Evolutionary conservation across 1,139 yeast species (phyloP).

Genomic region (Geotrichum reessii): DNA sequence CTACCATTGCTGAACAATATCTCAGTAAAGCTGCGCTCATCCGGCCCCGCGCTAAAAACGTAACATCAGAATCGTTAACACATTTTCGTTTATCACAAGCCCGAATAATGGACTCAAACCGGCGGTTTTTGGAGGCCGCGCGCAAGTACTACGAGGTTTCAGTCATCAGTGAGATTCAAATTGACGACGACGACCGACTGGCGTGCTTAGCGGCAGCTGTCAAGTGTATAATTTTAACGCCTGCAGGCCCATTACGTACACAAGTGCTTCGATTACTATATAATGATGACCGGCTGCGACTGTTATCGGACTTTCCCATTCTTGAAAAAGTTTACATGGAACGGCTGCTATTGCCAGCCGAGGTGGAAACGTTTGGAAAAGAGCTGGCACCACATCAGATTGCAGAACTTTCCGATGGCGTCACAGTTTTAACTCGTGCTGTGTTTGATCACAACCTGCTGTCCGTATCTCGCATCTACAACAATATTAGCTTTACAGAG

Average conservation of each 20-base stretch:
- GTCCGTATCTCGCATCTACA: conserved; percentile 34
- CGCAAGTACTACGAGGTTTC: conserved; percentile 34
- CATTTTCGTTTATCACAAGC: conserved; percentile 36
- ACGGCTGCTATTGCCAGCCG: conserved; percentile 30
- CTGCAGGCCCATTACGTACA: conserved; percentile 37
- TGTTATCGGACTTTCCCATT: conserved; percentile 25
- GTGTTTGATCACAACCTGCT: conserved; percentile 36
- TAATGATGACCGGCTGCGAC: conserved; percentile 32
- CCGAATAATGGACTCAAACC: conserved; percentile 32
- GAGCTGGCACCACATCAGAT: conserved; percentile 30
- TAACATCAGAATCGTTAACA: conserved; percentile 22
- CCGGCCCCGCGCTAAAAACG: conserved; percentile 22
- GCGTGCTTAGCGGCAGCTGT: conserved; percentile 34
- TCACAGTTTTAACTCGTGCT: conserved; percentile 33
- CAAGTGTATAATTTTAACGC: conserved; percentile 33
- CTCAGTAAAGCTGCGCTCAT: conserved; percentile 32
- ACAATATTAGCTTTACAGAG: conserved; percentile 30
- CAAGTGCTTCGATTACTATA: conserved; percentile 31
- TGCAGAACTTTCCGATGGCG: conserved; percentile 31
- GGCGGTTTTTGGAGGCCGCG: conserved; percentile 35
- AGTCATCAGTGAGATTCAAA: conserved; percentile 23
- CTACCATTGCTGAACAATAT: conserved; percentile 32
- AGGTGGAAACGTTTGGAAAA: conserved; percentile 27
- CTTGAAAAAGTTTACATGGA: conserved; percentile 33
- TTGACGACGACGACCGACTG: conserved; percentile 31